Evolutionary conservation across 2,329 filamentous ascomycete species (phyloP).

Genomic region (Metarhizium sp.): DNA sequence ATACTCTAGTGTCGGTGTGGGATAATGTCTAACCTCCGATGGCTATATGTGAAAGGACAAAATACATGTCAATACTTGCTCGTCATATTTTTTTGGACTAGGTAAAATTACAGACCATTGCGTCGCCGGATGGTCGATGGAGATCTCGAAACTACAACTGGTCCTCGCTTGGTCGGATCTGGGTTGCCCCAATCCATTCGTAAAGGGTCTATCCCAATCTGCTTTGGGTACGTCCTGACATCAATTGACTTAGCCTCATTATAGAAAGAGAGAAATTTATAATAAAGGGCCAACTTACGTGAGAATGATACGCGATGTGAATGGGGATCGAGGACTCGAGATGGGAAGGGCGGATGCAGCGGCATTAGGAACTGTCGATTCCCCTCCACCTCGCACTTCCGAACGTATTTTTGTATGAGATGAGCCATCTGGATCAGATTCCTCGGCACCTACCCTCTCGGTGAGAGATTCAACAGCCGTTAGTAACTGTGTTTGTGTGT

Average conservation of each 20-base stretch:
- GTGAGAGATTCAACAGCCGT: conserved; percentile 30
- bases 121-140: conserved; percentile 67
- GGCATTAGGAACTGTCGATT: background rate
- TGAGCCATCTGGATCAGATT: conserved; percentile 1
- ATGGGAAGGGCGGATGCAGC: conserved; percentile 7
- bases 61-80: background rate
- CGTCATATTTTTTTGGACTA: too few species aligned
- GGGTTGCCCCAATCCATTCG: conserved; percentile 78
- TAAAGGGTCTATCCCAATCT: conserved; percentile 88
- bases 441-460: conserved; percentile 16
- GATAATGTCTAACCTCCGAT: conserved; percentile 41
- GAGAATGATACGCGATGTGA: conserved; percentile 46
- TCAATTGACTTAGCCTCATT: background rate
- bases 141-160: conserved; percentile 76
- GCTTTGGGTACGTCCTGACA: conserved; percentile 73
- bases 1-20: too few species aligned
- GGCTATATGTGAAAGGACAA: conserved; percentile 24
- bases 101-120: conserved; percentile 51
- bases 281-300: conserved; percentile 29
- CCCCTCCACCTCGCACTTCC: background rate
- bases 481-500: conserved; percentile 31
- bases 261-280: background rate
- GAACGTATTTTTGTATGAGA: conserved; percentile 4
- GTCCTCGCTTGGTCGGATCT: conserved; percentile 68
- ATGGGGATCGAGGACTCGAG: conserved; percentile 30